These are phyloP conservation scores for Podospora pseudoanserina DNA, from an alignment of 495 filamentous ascomycete species.

Conservation along the genomic window DNA sequence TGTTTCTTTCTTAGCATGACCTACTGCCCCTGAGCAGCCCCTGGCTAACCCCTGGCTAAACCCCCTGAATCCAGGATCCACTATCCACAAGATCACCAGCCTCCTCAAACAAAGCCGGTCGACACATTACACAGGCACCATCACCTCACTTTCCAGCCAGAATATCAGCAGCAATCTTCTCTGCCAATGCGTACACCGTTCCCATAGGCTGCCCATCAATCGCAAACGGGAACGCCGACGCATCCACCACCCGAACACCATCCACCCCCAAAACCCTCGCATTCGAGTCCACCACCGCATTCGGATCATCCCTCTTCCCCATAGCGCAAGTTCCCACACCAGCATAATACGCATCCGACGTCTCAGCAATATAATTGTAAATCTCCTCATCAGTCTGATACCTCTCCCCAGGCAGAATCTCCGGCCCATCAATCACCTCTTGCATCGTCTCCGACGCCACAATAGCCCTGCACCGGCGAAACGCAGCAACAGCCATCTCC, in stretches of 20 bases:
- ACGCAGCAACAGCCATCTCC: conserved; percentile 42
- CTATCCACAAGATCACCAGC: too few relatives aligned
- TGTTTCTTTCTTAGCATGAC: too few relatives aligned
- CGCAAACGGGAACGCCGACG: conserved; percentile 44
- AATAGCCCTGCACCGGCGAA: conserved; percentile 33
- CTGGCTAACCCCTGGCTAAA: too few relatives aligned
- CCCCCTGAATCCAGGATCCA: too few relatives aligned
- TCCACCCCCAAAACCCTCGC: conserved; percentile 47
- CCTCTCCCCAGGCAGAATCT: conserved; percentile 1
- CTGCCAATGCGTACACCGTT: conserved; percentile 33
- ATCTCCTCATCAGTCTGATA: conserved; percentile 10
- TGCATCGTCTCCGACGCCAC: neutral
- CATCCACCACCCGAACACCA: conserved; percentile 47
- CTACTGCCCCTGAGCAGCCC: too few relatives aligned
- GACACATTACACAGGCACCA: too few relatives aligned
- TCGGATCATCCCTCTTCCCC: conserved; percentile 41
- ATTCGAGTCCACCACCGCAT: conserved; percentile 51
- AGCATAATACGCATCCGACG: conserved; percentile 48
- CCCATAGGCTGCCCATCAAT: conserved; percentile 45
- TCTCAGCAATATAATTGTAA: conserved; percentile 23
- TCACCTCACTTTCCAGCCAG: neutral
- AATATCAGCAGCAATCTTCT: conserved; percentile 32
- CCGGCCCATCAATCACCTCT: neutral
- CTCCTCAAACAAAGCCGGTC: too few relatives aligned
- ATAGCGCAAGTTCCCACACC: conserved; percentile 48